These are phyloP conservation scores for Paramecium sonneborni DNA, from an alignment of 73 alveolate species.

Conservation along the genomic window DNA sequence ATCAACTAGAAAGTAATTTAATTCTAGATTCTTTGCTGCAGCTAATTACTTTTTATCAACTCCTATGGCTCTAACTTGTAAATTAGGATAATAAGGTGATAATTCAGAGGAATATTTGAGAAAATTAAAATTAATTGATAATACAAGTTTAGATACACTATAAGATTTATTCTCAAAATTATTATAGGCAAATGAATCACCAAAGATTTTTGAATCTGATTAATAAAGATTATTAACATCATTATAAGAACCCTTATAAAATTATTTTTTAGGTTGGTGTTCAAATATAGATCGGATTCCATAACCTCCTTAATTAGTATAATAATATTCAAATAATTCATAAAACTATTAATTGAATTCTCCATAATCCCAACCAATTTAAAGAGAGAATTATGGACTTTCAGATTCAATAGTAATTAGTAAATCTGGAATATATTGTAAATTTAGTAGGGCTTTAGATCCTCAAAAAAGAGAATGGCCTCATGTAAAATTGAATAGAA, in stretches of 20 bases:
- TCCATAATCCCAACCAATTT: neutral
- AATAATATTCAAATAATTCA: neutral
- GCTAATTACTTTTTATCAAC: conserved; percentile 16
- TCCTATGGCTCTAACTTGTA: conserved; percentile 9
- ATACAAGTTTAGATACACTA: neutral
- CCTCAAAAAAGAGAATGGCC: neutral
- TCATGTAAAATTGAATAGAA: neutral
- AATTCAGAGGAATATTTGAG: conserved; percentile 4
- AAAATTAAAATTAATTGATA: neutral
- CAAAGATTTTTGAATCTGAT: neutral
- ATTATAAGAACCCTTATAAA: neutral
- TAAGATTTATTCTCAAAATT: neutral
- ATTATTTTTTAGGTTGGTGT: conserved; percentile 21
- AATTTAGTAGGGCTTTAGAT: neutral
- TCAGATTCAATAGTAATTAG: neutral
- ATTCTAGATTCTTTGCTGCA: conserved; percentile 21
- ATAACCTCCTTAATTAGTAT: neutral
- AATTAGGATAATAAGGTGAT: conserved; percentile 17
- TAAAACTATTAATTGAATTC: neutral
- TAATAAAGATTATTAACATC: neutral
- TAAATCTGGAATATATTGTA: conserved; percentile 1
- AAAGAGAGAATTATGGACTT: neutral
- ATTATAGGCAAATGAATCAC: neutral
- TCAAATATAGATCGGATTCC: neutral
- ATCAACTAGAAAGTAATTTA: conserved; percentile 11